Evolutionary conservation across 306 rosid genomes (phyloP), one percentile per base, ranked within the genome.

Genomic region (Medicago ruthenica): DNA sequence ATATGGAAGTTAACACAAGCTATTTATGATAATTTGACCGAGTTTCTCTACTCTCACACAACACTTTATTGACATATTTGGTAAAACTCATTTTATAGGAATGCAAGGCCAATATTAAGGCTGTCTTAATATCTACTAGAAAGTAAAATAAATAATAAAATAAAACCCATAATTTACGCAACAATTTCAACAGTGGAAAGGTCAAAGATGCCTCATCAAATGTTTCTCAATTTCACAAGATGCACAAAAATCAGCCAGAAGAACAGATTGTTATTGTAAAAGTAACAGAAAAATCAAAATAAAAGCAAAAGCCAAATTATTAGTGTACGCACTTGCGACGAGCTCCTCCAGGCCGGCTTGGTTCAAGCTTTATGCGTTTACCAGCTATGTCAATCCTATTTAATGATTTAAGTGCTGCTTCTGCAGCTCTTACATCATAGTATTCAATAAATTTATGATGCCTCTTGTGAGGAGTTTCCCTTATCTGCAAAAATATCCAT

Each of bases 261-360:
- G 18, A 57, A 27, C 37, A 63, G 6, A 60, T 27, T 31, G 65
- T 78, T 70, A 39, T 57, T 18, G 12, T 34, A 41, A 73, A 67
- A 20, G 70, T 31, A 60, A 59, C 48, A 8, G 31, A 40, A 34
- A 65, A 27, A 62, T 44, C 12, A 54, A 72, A 54, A 58, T 20
- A 20, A 73, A 73, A 66, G 17, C 22, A 83, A 53, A 24, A 18
- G 62, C 31, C 34, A 82, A 72, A 68, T 31, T 36, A 77, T 62
- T 64, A 67, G 70, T 37, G 22, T 77, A 76, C 96, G 74, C 83
- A 95, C 99, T 89, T 95, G 84, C 99, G 83, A 63, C 99, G 97
- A 65, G 99, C 97, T 84, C 99, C 99, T 51, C 99, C 99, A 75
- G 99, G 99, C 21, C 99, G 97, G 78, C 99, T 95, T 50, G 97